Evolutionary conservation across 306 rosid species (phyloP), one percentile per base, ranked within the genome.

Genomic region (Parietaria judaica): DNA sequence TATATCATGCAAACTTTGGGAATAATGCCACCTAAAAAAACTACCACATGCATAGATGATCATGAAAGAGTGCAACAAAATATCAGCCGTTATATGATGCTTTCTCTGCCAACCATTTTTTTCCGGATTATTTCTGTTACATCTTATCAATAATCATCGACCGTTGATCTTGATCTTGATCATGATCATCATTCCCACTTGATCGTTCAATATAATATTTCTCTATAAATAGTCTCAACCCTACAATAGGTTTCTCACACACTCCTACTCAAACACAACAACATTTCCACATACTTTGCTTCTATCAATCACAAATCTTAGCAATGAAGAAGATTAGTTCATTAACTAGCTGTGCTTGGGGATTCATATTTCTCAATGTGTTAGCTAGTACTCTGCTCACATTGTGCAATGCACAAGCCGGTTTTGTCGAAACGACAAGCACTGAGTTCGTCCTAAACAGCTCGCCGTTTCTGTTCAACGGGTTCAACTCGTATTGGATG

Each of bases 401-500:
- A 3, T 13, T 51, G 17, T 65, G 56, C 45, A 46, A 60, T 6
- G 47, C 17, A 17, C 64, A 37, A 36, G 58, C 17, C 2, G 70
- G 66, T 3, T 80, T 72, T 46, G 78, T 72, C 56, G 11, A 36
- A 63, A 58, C 83, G 35, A 53, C 60, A 3, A 86, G 84, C 56
- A 75, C 79, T 41, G 72, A 47, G 9, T 80, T 84, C 58, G 16
- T 70, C 11, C 3, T 72, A 47, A 65, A 78, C 36, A 77, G 69
- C 5, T 72, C 66, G 14, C 55, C 67, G 60, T 53, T 78, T 54
- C 71, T 65, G 55, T 75, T 80, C 49, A 78, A 80, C 9, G 89
- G 86, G 7, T 83, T 83, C 78, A 83, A 83, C 68, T 76, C 86
- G 0, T 80, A 72, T 15, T 78, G 89, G 89, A 43, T 83, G 64